These are phyloP conservation scores for Ulota crispa DNA, from an alignment of 225 moss, liverwort and hornwort genomes.

Conservation along the genomic window DNA sequence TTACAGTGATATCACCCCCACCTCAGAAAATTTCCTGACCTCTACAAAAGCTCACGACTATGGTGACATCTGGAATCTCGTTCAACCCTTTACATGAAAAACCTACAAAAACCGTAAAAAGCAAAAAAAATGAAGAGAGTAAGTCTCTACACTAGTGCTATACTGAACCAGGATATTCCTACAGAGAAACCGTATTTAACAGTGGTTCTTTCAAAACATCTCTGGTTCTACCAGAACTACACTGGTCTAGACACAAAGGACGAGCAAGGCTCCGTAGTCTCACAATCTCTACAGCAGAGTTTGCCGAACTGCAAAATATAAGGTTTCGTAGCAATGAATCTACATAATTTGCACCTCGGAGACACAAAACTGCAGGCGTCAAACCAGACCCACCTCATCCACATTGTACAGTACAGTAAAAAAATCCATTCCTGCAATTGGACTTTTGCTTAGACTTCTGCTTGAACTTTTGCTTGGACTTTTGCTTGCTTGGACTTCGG, in stretches of 20 bases:
- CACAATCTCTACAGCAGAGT: background rate
- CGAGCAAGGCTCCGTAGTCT: background rate
- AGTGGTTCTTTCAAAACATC: too few species aligned
- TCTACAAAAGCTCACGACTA: conserved; percentile 30
- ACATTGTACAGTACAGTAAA: conserved; percentile 20
- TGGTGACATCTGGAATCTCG: background rate
- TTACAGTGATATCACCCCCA: conserved; percentile 15
- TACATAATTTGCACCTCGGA: conserved; percentile 16
- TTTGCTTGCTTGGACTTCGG: too few species aligned
- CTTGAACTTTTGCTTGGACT: too few species aligned
- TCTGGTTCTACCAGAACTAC: too few species aligned
- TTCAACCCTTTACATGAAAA: background rate
- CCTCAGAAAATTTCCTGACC: conserved; percentile 6
- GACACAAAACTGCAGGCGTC: conserved; percentile 19
- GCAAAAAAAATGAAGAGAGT: background rate
- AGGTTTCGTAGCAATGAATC: conserved; percentile 4
- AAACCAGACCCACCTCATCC: conserved; percentile 12
- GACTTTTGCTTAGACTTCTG: background rate
- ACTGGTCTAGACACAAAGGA: background rate
- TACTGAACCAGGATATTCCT: too few species aligned
- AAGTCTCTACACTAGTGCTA: background rate
- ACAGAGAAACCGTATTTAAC: too few species aligned
- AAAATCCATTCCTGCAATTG: conserved; percentile 3
- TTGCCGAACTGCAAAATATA: background rate
- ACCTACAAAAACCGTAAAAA: background rate